Evolutionary conservation across 352 stramenopile species (phyloP).

Genomic region (Globisporangium middletonii): DNA sequence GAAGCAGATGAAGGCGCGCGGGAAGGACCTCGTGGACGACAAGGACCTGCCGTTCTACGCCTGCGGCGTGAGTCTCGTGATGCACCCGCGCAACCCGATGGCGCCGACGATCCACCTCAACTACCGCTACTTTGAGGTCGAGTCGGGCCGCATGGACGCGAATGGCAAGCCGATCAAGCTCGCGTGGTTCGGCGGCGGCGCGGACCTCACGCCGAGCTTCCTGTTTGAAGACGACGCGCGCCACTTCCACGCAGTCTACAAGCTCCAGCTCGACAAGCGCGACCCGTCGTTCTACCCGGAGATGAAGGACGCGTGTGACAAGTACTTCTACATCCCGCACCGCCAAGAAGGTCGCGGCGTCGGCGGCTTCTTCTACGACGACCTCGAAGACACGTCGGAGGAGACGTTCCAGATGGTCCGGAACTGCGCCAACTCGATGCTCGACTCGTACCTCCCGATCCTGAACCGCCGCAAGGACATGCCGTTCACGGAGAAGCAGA

Average conservation of each 20-base stretch:
- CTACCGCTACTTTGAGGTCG: constrained; percentile 98
- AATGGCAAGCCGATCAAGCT: constrained; percentile 76
- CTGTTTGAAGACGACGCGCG: constrained; percentile 94
- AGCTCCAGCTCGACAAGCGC: constrained; percentile 89
- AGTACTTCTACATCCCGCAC: constrained; percentile 98
- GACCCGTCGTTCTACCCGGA: constrained; percentile 90
- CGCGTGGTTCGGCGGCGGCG: constrained; percentile 95
- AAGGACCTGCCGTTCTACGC: constrained; percentile 94
- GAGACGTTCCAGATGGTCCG: constrained; percentile 80
- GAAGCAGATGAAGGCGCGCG: constrained; percentile 75
- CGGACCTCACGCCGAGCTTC: constrained; percentile 97
- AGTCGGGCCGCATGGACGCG: constrained; percentile 66
- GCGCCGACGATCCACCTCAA: constrained; percentile 97
- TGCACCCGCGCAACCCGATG: constrained; percentile 93
- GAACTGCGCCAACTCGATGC: constrained; percentile 73
- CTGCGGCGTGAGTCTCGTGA: constrained; percentile 94
- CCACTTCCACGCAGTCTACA: constrained; percentile 98
- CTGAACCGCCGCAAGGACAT: constrained; percentile 94
- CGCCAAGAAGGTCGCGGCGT: constrained; percentile 93
- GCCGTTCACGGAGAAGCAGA: constrained; percentile 93
- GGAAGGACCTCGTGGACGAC: constrained; percentile 65
- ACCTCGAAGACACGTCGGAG: constrained; percentile 93
- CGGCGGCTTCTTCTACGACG: constrained; percentile 98
- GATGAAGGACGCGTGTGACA: constrained; percentile 97
- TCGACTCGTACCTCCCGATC: constrained; percentile 95